Conservation (phyloP, 2,329 filamentous ascomycete genomes). For the Fusarium sp. region DNA sequence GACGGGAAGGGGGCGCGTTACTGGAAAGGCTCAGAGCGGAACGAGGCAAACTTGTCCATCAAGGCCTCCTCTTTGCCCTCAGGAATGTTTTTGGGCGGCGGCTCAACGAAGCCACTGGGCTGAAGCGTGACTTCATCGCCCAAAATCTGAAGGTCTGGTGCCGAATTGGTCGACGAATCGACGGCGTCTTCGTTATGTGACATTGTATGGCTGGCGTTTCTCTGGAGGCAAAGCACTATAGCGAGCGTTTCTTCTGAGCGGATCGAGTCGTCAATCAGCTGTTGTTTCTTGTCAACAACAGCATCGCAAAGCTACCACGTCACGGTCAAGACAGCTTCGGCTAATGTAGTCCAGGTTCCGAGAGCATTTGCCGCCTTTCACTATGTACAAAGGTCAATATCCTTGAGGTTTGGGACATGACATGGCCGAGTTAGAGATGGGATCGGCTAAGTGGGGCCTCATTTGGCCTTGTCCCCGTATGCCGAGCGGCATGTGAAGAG, state of each 20-base stretch:
- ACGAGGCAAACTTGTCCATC: conserved; percentile 88
- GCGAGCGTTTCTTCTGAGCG: conserved; percentile 10
- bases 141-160: conserved; percentile 83
- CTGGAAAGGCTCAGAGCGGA: conserved; percentile 78
- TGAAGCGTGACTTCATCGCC: conserved; percentile 82
- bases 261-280: conserved; percentile 38
- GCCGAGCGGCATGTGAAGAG: conserved; percentile 50
- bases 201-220: conserved; percentile 52
- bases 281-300: conserved; percentile 33
- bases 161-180: conserved; percentile 60
- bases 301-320: conserved; percentile 39
- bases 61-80: conserved; percentile 76
- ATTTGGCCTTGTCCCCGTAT: conserved; percentile 23
- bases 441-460: conserved; percentile 45
- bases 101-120: conserved; percentile 77
- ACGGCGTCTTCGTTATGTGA: conserved; percentile 50
- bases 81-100: conserved; percentile 57
- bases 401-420: conserved; percentile 22
- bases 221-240: background rate
- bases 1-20: conserved; percentile 51
- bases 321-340: conserved; percentile 17
- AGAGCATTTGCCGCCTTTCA: conserved; percentile 23
- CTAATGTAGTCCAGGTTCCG: conserved; percentile 24
- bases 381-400: conserved; percentile 5
- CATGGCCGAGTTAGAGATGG: conserved; percentile 38